Conservation (phyloP, 176 grass and related monocot genomes). For the Ananas comosus region DNA sequence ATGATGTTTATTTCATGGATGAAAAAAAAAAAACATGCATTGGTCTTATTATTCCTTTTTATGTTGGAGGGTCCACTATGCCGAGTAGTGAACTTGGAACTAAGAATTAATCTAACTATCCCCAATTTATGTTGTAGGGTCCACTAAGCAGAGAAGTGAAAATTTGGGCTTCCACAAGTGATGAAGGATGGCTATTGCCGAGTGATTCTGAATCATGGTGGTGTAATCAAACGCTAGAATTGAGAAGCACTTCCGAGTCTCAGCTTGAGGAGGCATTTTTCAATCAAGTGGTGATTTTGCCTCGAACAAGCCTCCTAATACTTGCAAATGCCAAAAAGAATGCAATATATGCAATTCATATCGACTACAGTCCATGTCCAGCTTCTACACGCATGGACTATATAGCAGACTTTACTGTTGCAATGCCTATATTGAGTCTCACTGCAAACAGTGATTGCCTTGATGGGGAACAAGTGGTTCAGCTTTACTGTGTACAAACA, state of each 20-base stretch:
- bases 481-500: constrained; percentile 94
- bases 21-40: too few species aligned
- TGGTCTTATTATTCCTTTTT: too few species aligned
- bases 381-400: constrained; percentile 76
- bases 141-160: constrained; percentile 79
- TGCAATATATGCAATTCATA: constrained; percentile 90
- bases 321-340: constrained; percentile 98
- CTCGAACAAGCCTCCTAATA: constrained; percentile 84
- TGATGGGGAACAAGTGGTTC: constrained; percentile 66
- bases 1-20: too few species aligned
- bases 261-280: constrained; percentile 81
- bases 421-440: constrained; percentile 94
- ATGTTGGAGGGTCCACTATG: too few species aligned
- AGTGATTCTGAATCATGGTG: constrained; percentile 75
- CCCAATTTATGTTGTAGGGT: constrained; percentile 42
- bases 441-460: constrained; percentile 49
- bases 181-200: constrained; percentile 74
- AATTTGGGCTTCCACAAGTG: constrained; percentile 71
- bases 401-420: constrained; percentile 90
- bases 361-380: constrained; percentile 63
- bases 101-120: neutral
- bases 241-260: constrained; percentile 62
- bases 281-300: constrained; percentile 81
- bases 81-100: too few species aligned
- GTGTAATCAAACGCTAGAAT: constrained; percentile 68